phyloP scores from a whole-genome alignment of 805 yeast species.

The Saturnispora dispora region DNA sequence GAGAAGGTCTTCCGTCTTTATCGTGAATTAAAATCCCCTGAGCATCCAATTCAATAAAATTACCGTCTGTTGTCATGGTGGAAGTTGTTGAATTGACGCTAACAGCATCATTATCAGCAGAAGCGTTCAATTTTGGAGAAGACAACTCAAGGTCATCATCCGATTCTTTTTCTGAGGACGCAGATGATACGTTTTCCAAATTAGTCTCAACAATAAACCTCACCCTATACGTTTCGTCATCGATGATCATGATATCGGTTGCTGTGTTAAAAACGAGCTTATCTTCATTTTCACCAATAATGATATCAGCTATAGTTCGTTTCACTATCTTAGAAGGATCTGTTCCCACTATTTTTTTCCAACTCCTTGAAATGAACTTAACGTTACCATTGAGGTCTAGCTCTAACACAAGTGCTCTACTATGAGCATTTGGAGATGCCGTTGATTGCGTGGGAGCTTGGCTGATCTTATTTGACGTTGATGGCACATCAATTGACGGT shows the following conservation, averaged over 20 bases:
- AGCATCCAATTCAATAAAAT: slow-evolving; percentile 72
- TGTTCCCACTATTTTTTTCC: slow-evolving; percentile 76
- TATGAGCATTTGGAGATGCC: neutral
- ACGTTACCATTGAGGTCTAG: slow-evolving; percentile 72
- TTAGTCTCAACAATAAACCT: slow-evolving; percentile 47
- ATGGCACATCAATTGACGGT: neutral
- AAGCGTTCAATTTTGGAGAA: slow-evolving; percentile 4
- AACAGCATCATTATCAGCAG: slow-evolving; percentile 19
- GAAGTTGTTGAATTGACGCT: slow-evolving; percentile 25
- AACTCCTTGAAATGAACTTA: slow-evolving; percentile 62
- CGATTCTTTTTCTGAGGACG: neutral
- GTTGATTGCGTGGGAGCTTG: neutral
- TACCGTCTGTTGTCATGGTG: slow-evolving; percentile 47
- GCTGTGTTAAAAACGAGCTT: slow-evolving; percentile 61
- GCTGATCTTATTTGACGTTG: neutral
- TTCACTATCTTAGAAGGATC: slow-evolving; percentile 42
- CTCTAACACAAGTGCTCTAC: slow-evolving; percentile 63
- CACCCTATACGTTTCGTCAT: slow-evolving; percentile 71
- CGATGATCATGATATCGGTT: slow-evolving; percentile 56
- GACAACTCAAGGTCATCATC: neutral
- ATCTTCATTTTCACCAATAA: slow-evolving; percentile 59
- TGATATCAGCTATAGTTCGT: slow-evolving; percentile 51
- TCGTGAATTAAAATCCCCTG: slow-evolving; percentile 84
- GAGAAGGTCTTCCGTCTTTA: slow-evolving; percentile 50
- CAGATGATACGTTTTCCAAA: slow-evolving; percentile 4